A percentile compares a stretch with the other conserved stretches of the same genome.
Conservation (phyloP, 768 basidiomycete species). For the Pleurotus sapidus region DNA sequence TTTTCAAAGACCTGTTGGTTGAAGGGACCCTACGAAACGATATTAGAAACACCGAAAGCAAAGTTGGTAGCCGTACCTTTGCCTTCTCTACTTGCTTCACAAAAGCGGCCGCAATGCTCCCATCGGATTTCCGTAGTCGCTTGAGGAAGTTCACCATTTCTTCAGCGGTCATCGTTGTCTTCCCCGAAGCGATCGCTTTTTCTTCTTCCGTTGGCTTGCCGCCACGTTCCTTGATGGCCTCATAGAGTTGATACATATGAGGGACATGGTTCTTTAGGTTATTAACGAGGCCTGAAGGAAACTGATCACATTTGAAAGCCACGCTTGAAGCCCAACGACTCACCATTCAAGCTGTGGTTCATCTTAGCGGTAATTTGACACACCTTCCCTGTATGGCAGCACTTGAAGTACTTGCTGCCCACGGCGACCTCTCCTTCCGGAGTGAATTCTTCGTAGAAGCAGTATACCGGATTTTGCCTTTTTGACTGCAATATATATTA, state of each 20-base stretch:
- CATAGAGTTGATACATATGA: background rate
- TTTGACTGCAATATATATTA: background rate
- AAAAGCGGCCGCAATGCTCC: background rate
- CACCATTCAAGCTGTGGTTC: conserved; percentile 17
- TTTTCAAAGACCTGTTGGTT: conserved; percentile 15
- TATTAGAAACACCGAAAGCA: too few relatives aligned
- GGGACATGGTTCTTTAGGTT: background rate
- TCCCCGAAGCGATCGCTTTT: background rate
- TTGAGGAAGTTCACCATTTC: background rate
- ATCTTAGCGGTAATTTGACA: conserved; percentile 15
- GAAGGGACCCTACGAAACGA: conserved; percentile 10
- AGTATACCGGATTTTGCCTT: conserved; percentile 12
- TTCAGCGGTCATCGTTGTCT: background rate
- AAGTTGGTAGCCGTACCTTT: background rate
- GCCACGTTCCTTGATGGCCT: background rate
- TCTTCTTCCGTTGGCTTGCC: background rate
- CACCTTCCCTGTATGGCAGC: conserved; percentile 13
- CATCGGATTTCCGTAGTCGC: background rate
- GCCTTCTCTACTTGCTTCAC: background rate
- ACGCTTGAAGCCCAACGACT: background rate
- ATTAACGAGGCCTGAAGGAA: background rate
- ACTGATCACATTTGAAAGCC: too few relatives aligned
- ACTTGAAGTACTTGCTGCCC: conserved; percentile 17
- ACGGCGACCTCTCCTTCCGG: background rate
- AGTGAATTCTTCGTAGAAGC: conserved; percentile 12